Evolutionary conservation across 192 early-diverging fungal species (phyloP).

Genomic region (Coemansia sp.): DNA sequence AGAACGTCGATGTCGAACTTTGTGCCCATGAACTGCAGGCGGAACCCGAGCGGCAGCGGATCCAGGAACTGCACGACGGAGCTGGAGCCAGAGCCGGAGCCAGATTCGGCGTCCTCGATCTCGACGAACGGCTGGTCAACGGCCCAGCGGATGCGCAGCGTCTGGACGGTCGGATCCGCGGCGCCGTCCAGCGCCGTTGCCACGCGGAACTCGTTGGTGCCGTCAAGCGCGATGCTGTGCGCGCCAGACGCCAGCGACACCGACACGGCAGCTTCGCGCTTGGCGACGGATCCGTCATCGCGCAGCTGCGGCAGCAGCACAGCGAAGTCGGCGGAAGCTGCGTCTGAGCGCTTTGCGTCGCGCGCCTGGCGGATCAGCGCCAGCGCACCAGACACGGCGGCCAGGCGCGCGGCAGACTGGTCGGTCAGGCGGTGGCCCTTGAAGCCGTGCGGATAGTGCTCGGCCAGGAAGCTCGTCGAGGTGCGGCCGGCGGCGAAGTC

Average conservation of each 20-base stretch:
- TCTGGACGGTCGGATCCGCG: conserved; percentile 17
- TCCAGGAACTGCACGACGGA: conserved; percentile 75
- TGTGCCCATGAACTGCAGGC: conserved; percentile 79
- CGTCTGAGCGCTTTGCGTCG: conserved; percentile 4
- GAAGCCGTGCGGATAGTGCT: conserved; percentile 89
- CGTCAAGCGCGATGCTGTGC: conserved; percentile 3
- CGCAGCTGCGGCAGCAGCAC: conserved; percentile 51
- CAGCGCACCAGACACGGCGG: conserved; percentile 63
- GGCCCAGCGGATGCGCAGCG: conserved; percentile 62
- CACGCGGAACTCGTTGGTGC: conserved; percentile 34
- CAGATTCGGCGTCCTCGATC: conserved; percentile 20
- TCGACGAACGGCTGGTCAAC: conserved; percentile 74
- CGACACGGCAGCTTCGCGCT: conserved; percentile 24
- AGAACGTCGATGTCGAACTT: conserved; percentile 78
- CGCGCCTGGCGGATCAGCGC: conserved; percentile 68
- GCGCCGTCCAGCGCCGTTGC: conserved; percentile 9
- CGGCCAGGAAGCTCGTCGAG: conserved; percentile 83
- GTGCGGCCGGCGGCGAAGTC: conserved; percentile 75
- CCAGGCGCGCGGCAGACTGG: conserved; percentile 60
- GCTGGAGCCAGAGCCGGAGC: not conserved
- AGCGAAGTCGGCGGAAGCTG: not conserved
- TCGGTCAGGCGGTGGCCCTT: conserved; percentile 68
- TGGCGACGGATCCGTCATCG: conserved; percentile 48
- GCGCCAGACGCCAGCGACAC: not conserved
- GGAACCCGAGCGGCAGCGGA: conserved; percentile 71